Evolutionary conservation across 2,329 filamentous ascomycete genomes (phyloP), one percentile per base, ranked within the genome.

Genomic region (Diaporthe australafricana): DNA sequence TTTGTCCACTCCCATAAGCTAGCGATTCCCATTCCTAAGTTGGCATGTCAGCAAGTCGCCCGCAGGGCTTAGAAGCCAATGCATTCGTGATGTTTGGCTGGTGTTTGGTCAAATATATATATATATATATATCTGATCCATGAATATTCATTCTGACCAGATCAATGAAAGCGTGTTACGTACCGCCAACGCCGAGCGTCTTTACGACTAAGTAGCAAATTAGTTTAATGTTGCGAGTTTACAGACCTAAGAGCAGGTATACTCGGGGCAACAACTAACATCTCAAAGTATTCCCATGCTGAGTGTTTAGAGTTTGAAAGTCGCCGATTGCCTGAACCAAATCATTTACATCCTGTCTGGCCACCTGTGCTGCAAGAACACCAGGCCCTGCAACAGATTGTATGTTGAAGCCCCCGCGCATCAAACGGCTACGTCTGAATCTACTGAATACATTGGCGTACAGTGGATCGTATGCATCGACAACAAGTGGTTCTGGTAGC

Each of bases 151-250:
- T 9, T 52, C 14, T 14, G 6, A 12, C 6, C 5, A 30, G 25
- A 30, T 14, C 14, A 20, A 32, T 1, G 4, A 7, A 30, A 6
- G 16, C 50, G 32, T 3, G 32, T 7, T 16, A 63, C 40, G 20
- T 35, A 63, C 57, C 57, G 35, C 57, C 57, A 35, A 63, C 30
- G 2, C 57, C 57, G 12, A 63, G 40, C 12, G 40, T 47, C 30
- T 63, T 63, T 5, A 63, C 5, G 8, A 63, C 57, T 63, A 47
- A 4, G 7, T 32, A 20, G 16, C 3, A 14, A 11, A n/a, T 45
- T 12, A 32, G 35, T 25, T 47, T 30, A 32, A 32, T 8, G 8
- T 22, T 16, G 27, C 11, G 22, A 7, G 7, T 14, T 32, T n/a
- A 12, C 5, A 45, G 3, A n/a, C n/a, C n/a, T n/a, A 22, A 30